Evolutionary conservation across 495 filamentous ascomycete genomes (phyloP).

Genomic region (Trypethelium eluteriae): DNA sequence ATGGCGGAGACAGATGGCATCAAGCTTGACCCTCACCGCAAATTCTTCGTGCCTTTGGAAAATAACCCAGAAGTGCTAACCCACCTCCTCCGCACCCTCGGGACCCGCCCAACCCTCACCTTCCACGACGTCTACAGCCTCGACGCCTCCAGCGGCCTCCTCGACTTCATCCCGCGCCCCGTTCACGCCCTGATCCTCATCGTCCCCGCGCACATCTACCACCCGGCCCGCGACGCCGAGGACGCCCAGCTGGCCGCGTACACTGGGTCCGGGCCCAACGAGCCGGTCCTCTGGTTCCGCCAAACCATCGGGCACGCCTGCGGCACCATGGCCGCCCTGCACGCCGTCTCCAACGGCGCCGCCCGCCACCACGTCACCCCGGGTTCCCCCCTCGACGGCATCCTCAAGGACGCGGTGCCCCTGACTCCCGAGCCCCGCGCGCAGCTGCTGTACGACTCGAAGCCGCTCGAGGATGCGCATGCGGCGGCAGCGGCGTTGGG

Average conservation of each 20-base stretch:
- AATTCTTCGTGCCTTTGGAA: constrained; percentile 32
- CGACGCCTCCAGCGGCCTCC: constrained; percentile 23
- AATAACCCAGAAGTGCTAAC: constrained; percentile 40
- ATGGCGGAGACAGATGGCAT: not conserved
- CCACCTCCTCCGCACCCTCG: constrained; percentile 32
- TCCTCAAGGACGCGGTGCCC: constrained; percentile 44
- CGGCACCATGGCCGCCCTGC: constrained; percentile 74
- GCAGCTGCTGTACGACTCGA: constrained; percentile 62
- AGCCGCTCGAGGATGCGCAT: constrained; percentile 65
- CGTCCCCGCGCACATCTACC: constrained; percentile 69
- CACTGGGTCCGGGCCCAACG: constrained; percentile 42
- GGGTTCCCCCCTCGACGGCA: constrained; percentile 41
- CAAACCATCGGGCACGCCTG: constrained; percentile 87
- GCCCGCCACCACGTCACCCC: constrained; percentile 39
- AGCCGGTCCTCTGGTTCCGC: constrained; percentile 78
- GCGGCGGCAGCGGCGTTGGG: constrained; percentile 60
- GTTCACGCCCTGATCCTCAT: constrained; percentile 76
- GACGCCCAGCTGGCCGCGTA: constrained; percentile 48
- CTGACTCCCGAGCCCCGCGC: constrained; percentile 53
- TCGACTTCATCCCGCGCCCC: constrained; percentile 76
- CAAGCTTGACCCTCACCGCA: not conserved
- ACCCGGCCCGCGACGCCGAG: constrained; percentile 55
- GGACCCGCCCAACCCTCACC: constrained; percentile 21
- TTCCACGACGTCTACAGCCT: constrained; percentile 33
- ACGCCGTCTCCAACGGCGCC: constrained; percentile 60